Evolutionary conservation across 305 asterid species (phyloP), one percentile per base, ranked within the genome.

Genomic region (Fraxinus baroniana): DNA sequence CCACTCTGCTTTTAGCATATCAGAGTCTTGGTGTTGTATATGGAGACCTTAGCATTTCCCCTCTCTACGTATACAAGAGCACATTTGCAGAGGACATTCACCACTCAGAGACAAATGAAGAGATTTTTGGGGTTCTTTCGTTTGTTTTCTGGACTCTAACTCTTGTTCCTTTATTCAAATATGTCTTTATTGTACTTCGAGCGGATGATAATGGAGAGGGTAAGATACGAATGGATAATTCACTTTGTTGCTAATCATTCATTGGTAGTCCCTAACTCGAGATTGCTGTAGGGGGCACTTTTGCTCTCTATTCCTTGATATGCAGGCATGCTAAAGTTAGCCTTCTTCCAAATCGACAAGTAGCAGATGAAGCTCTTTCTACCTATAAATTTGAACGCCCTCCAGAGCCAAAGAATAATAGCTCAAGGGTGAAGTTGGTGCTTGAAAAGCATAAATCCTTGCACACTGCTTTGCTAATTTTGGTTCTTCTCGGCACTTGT

Each of bases 151-250:
- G 99, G 97, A 94, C 98, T 37, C 79, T 93, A 88, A 95, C 99
- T 33, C 87, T 92, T 0, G 97, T 94, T 82, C 98, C 99, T 41
- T 84, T 95, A 35, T 95, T 90, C 93, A 95, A 95, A 83, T 95
- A 94, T 55, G 98, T 94, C 15, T 95, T 95, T 62, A 78, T 95
- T 17, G 98, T 95, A 15, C 97, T 94, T 70, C 90, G 98, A 78
- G 98, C 97, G 4, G 95, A 94, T 83, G 99, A 94, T 87, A 95
- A 95, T 41, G 98, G 99, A 86, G 99, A 95, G 81, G 99, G 98
- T 91, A 84, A 78, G 83, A 18, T 33, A 68, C 15, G 22, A 64
- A 5, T 28, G 35, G 17, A 3, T 64, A 64, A 64, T 9, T 24
- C 73, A 24, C 17, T 7, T 60, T 2, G 28, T 64, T 22, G 35